Base-by-base conservation (phyloP, 345 rosid species). In the Citrus hindsii region DNA sequence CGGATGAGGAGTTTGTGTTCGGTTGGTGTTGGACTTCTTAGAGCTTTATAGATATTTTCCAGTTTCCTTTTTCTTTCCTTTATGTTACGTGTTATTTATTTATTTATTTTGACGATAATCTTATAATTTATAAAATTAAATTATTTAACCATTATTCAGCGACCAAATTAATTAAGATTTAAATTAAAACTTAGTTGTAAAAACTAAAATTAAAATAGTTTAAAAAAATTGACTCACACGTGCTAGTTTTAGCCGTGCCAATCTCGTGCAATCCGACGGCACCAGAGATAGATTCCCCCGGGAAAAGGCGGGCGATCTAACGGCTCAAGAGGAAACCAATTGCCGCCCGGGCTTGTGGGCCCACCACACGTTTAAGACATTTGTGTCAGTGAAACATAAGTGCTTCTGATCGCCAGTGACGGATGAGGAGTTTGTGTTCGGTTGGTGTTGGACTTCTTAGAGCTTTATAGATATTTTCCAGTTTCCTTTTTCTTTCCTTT, bases 311-410 rank as follows among this genome's bases (percentile, higher is more conserved):
- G 66, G 25, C 22, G 18, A 83, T 74, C 82, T 0, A 9, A 77
- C 83, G 82, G 77, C 9, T 4, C 4, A 70, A 27, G 9, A 48
- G 27, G 21, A 13, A 42, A 14, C 13, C 9, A 40, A 22, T 51
- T 27, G n/a, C 6, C n/a, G 37, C 56, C 16, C 0, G 18, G 9
- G 0, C 1, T 1, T 2, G 67, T 75, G 74, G 25, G 79, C 73
- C 79, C 33, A 58, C 79, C 66, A 18, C 83, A 80, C 83, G 83
- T 79, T 77, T 69, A 72, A 42, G 37, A 42, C 71, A 61, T 19
- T 76, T 58, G 51, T 32, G 48, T 42, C 59, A 75, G 66, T 13
- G 75, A 35, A 42, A 42, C 68, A 74, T 9, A 40, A 73, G 58
- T 59, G 37, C 37, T n/a, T 79, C 16, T 79, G 62, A 67, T 79